Conservation (phyloP, 768 basidiomycete species). For the Pulveroboletus sp. region DNA sequence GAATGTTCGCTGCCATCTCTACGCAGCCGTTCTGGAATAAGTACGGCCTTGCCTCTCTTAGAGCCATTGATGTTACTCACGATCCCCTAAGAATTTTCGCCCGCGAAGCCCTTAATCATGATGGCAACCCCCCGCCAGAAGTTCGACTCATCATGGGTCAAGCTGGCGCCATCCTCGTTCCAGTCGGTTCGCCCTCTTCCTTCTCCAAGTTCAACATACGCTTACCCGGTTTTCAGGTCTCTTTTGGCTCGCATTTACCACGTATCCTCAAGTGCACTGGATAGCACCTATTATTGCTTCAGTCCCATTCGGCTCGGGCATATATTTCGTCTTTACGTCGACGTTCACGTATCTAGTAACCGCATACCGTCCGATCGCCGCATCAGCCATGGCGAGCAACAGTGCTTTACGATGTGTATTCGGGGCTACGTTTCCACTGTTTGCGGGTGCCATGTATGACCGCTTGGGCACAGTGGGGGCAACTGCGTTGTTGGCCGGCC, state of each 20-base stretch:
- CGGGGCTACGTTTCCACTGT: conserved; percentile 52
- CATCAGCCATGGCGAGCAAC: conserved; percentile 71
- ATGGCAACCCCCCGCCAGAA: conserved; percentile 61
- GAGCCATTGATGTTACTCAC: no score
- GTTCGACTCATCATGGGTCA: conserved; percentile 63
- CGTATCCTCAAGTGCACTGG: conserved; percentile 46
- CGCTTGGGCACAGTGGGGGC: conserved; percentile 67
- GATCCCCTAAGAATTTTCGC: conserved; percentile 23
- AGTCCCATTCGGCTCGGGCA: conserved; percentile 51
- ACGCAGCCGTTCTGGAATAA: conserved; percentile 48
- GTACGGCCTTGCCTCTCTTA: background rate
- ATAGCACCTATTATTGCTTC: conserved; percentile 45
- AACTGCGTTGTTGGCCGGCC: conserved; percentile 65
- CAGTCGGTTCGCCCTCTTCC: conserved; percentile 42
- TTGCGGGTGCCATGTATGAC: conserved; percentile 49
- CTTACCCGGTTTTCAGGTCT: conserved; percentile 29
- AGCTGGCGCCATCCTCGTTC: conserved; percentile 63
- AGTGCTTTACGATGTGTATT: conserved; percentile 45
- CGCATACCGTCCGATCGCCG: conserved; percentile 49
- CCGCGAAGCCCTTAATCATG: conserved; percentile 36
- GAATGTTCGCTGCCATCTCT: conserved; percentile 38
- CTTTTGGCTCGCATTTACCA: conserved; percentile 57
- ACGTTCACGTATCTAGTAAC: conserved; percentile 61
- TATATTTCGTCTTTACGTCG: conserved; percentile 63
- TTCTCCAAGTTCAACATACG: no score